These are phyloP conservation scores for Clavispora asparagi DNA, from an alignment of 805 yeast genomes.

Conservation along the genomic window DNA sequence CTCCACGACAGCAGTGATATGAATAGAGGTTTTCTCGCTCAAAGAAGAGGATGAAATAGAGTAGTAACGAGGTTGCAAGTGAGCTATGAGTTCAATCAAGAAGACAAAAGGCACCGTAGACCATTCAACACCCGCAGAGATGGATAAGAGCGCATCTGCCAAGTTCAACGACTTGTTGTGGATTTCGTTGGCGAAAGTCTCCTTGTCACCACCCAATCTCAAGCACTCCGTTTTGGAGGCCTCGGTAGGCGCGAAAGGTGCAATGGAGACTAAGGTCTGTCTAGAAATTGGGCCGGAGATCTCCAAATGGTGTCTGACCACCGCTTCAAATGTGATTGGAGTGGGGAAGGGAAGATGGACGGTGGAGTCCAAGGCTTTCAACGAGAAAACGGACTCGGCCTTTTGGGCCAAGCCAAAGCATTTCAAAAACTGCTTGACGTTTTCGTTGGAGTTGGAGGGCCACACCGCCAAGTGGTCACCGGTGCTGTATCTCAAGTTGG, in stretches of 20 bases:
- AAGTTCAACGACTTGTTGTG: slow-evolving; percentile 59
- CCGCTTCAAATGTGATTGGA: slow-evolving; percentile 87
- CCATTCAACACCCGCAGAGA: slow-evolving; percentile 74
- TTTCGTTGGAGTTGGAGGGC: slow-evolving; percentile 83
- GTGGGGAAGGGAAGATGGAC: slow-evolving; percentile 59
- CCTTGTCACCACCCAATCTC: slow-evolving; percentile 63
- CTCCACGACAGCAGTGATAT: slow-evolving; percentile 92
- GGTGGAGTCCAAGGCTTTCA: slow-evolving; percentile 69
- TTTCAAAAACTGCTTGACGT: slow-evolving; percentile 58
- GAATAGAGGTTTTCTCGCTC: slow-evolving; percentile 67
- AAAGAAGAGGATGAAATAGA: slow-evolving; percentile 89
- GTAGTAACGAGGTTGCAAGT: slow-evolving; percentile 89
- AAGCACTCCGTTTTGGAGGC: slow-evolving; percentile 46
- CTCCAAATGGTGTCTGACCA: slow-evolving; percentile 80
- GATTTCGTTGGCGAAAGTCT: slow-evolving; percentile 59
- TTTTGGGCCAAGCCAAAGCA: slow-evolving; percentile 57
- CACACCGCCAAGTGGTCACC: slow-evolving; percentile 96
- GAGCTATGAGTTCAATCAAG: slow-evolving; percentile 73
- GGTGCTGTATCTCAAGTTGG: slow-evolving; percentile 79
- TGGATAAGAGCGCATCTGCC: slow-evolving; percentile 61
- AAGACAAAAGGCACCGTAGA: slow-evolving; percentile 73
- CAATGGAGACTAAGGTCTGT: slow-evolving; percentile 68
- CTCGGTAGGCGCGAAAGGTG: slow-evolving; percentile 75
- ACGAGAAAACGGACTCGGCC: slow-evolving; percentile 51
- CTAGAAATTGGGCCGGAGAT: slow-evolving; percentile 92